phyloP scores from a whole-genome alignment of 106 monocot species.

The Allium sativum region DNA sequence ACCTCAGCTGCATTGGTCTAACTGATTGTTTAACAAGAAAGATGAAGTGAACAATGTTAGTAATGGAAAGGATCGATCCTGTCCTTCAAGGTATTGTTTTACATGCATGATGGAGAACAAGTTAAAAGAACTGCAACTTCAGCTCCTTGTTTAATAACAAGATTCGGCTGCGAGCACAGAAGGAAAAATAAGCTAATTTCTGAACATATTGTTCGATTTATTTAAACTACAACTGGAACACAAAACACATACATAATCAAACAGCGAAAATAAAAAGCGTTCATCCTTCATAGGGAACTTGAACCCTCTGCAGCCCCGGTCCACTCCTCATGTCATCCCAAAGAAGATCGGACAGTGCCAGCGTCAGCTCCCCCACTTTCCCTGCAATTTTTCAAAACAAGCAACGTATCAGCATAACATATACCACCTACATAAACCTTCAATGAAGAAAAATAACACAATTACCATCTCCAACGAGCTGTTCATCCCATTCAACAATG shows the following conservation, averaged over 20 bases:
- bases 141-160: too few relatives aligned
- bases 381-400: conserved; percentile 22
- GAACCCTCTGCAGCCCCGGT: conserved; percentile 25
- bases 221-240: too few relatives aligned
- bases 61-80: too few relatives aligned
- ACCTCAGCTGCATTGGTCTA: too few relatives aligned
- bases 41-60: too few relatives aligned
- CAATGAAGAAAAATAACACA: neutral
- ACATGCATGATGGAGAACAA: too few relatives aligned
- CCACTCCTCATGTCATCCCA: conserved; percentile 75
- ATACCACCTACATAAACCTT: neutral
- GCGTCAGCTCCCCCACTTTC: conserved; percentile 46
- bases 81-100: too few relatives aligned
- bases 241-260: conserved; percentile 13
- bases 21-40: too few relatives aligned
- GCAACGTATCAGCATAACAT: neutral
- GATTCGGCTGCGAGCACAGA: too few relatives aligned
- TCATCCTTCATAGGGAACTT: conserved; percentile 31
- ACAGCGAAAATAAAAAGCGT: conserved; percentile 32
- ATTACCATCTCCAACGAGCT: conserved; percentile 59
- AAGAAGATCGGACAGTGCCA: conserved; percentile 60
- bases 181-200: too few relatives aligned
- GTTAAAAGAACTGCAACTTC: too few relatives aligned
- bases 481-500: conserved; percentile 72
- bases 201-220: too few relatives aligned